Evolutionary conservation across 2,329 filamentous ascomycete genomes (phyloP), one percentile per base, ranked within the genome.

Genomic region (Penicillium nordicum): DNA sequence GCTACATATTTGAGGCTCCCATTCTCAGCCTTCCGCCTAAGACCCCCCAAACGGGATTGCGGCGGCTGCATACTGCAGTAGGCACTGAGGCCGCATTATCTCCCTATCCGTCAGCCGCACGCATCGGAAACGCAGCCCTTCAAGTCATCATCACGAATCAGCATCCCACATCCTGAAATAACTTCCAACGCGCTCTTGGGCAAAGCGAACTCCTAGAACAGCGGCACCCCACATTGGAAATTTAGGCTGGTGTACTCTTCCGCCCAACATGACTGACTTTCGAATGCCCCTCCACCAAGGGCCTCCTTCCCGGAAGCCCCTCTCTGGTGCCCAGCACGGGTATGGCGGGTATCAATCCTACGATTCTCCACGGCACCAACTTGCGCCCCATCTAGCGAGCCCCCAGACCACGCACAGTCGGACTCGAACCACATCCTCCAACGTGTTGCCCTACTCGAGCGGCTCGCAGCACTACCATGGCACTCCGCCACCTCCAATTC

Each of bases 341-440:
- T 67, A 65, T 51, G 53, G 62, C 50, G 54, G 63, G 32, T 69
- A 67, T 45, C 67, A 69, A 46, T 30, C 61, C 32, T 71, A 71
- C 52, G 65, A 68, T 56, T 59, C 62, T 36, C 58, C 59, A 9
- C 63, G 64, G 38, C 61, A 61, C 41, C 62, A 67, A 38, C 57
- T 69, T 43, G 62, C 65, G 37, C 65, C 67, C 50, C 67, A 71
- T 58, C 63, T 67, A 18, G 61, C 66, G 18, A 50, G 54, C 30
- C 59, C 66, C 32, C 66, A 65, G 23, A 67, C 63, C 38, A 61
- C 66, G 41, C 70, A 72, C 56, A 73, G 64, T 58, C 74, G 74
- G 32, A 73, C 66, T 55, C 71, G 76, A 44, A 77, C 76, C 4
- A 74, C 73, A 7, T 78, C 76, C 14, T 72, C 71, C 30, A 62